Conservation (phyloP, 2,329 filamentous ascomycete genomes). For the Nectriaceae sp. region DNA sequence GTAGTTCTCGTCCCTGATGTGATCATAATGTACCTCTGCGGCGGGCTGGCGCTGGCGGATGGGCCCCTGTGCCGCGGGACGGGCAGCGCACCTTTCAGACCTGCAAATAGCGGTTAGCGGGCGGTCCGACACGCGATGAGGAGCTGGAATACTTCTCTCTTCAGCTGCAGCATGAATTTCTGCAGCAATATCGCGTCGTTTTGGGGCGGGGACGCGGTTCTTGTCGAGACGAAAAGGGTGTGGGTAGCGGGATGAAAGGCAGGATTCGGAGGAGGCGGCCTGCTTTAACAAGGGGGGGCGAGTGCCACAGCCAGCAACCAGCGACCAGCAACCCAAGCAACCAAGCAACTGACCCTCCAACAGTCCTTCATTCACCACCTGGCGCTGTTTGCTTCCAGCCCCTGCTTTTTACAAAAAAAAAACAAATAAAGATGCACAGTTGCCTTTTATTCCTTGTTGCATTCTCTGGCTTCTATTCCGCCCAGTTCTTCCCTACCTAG, state of each 20-base stretch:
- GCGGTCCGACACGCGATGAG: background rate
- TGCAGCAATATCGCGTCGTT: slow-evolving; percentile 34
- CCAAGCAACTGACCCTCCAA: background rate
- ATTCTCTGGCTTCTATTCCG: too few species aligned
- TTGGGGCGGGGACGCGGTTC: slow-evolving; percentile 33
- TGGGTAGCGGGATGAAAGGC: slow-evolving; percentile 21
- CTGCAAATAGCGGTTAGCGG: background rate
- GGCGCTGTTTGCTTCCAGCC: too few species aligned
- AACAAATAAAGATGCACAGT: too few species aligned
- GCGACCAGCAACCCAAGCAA: background rate
- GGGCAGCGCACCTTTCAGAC: slow-evolving; percentile 12
- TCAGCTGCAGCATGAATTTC: slow-evolving; percentile 34
- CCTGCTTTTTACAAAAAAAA: too few species aligned
- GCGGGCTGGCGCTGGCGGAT: slow-evolving; percentile 10
- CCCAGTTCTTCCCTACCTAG: too few species aligned
- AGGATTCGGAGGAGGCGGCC: slow-evolving; percentile 26
- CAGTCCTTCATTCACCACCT: background rate
- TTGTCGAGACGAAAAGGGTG: slow-evolving; percentile 24
- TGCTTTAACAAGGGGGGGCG: slow-evolving; percentile 28
- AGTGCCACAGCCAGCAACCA: slow-evolving; percentile 13
- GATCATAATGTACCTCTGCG: slow-evolving; percentile 34
- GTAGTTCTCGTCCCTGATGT: slow-evolving; percentile 50
- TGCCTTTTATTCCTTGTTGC: too few species aligned
- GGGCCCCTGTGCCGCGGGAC: slow-evolving; percentile 25
- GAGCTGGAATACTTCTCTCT: slow-evolving; percentile 28